phyloP scores from a whole-genome alignment of 768 basidiomycete genomes.

The Hydnum rufescens region DNA sequence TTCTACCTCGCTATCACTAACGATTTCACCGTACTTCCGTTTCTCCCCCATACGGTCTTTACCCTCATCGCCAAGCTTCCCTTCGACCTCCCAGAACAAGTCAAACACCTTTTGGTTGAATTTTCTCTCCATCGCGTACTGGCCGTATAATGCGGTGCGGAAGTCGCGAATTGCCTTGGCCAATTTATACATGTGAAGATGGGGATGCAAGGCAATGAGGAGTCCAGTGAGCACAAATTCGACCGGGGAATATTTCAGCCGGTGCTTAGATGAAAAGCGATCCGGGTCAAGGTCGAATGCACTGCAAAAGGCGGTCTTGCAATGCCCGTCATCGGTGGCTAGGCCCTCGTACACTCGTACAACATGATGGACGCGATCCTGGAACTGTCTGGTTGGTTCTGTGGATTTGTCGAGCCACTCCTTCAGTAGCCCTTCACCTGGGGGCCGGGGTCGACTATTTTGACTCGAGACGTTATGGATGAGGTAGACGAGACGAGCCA shows the following conservation, averaged over 20 bases:
- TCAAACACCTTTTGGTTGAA: conserved; percentile 1
- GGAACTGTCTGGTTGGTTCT: background rate
- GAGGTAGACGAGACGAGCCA: background rate
- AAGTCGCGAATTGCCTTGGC: background rate
- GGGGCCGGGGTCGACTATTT: background rate
- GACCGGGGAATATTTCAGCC: background rate
- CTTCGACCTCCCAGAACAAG: no score
- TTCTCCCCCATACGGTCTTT: no score
- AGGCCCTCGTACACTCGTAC: background rate
- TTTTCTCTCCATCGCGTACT: background rate
- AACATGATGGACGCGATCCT: background rate
- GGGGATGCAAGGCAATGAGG: background rate
- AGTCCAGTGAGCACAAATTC: background rate
- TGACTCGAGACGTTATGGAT: background rate
- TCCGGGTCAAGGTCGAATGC: background rate
- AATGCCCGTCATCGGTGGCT: background rate
- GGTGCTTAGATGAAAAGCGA: no score
- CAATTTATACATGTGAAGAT: background rate
- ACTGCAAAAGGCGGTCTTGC: background rate
- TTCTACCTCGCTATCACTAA: no score
- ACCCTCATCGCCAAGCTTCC: no score
- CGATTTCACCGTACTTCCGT: no score
- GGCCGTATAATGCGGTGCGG: background rate
- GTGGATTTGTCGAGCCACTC: background rate
- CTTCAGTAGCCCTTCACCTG: background rate